These are phyloP conservation scores for Edaphochlamys debaryana DNA, from an alignment of 139 green algal species.

Conservation along the genomic window DNA sequence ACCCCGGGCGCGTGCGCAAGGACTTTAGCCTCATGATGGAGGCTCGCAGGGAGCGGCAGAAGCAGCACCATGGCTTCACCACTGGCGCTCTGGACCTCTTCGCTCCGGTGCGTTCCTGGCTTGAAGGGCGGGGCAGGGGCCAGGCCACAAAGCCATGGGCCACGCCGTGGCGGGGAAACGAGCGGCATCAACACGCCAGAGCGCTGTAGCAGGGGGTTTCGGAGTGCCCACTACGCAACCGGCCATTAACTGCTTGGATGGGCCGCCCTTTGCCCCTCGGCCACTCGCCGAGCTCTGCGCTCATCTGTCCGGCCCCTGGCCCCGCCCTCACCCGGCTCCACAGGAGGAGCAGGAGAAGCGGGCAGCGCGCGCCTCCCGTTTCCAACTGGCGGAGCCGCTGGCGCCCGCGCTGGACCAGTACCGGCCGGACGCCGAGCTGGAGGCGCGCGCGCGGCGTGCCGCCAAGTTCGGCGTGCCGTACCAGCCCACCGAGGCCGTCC, in stretches of 20 bases:
- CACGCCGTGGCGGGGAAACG: no score
- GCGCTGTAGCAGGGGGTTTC: no score
- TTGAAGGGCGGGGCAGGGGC: no score
- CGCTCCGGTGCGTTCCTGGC: slow-evolving; percentile 42
- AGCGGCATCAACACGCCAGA: no score
- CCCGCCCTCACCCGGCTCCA: no score
- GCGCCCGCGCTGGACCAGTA: slow-evolving; percentile 8
- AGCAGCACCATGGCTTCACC: slow-evolving; percentile 58
- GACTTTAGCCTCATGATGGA: slow-evolving; percentile 61
- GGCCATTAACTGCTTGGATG: no score
- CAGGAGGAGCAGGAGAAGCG: slow-evolving; percentile 80
- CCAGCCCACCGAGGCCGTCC: slow-evolving; percentile 58
- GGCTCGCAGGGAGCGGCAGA: slow-evolving; percentile 40
- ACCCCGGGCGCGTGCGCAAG: slow-evolving; percentile 51
- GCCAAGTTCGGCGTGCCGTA: slow-evolving; percentile 76
- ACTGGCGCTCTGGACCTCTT: slow-evolving; percentile 79
- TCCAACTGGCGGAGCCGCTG: slow-evolving; percentile 26
- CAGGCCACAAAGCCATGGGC: no score
- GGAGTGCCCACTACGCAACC: no score
- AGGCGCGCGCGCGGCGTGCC: slow-evolving; percentile 64
- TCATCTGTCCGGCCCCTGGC: no score
- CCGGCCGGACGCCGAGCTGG: slow-evolving; percentile 53
- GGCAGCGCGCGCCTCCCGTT: slow-evolving; percentile 59
- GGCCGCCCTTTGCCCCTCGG: no score
- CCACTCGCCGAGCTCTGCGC: no score